These are phyloP conservation scores for Solanum arcanum DNA, from an alignment of 257 asterid species.

Conservation along the genomic window DNA sequence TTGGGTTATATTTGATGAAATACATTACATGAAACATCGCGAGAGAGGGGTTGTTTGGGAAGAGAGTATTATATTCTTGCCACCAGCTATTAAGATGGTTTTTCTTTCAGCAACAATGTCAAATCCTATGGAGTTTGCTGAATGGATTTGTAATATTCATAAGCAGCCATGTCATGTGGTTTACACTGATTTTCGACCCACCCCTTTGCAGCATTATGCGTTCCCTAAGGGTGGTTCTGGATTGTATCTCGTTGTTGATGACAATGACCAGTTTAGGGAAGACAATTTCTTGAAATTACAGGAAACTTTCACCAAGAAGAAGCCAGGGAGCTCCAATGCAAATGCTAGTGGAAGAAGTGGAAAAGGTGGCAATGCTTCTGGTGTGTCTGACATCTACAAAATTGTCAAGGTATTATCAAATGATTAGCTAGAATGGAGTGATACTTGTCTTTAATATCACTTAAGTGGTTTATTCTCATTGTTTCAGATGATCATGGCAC, in stretches of 20 bases:
- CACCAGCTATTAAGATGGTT: conserved; percentile 96
- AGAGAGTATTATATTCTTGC: conserved; percentile 91
- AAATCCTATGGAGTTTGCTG: conserved; percentile 94
- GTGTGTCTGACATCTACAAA: conserved; percentile 81
- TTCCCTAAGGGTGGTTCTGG: conserved; percentile 96
- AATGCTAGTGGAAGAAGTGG: conserved; percentile 62
- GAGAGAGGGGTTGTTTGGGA: conserved; percentile 99
- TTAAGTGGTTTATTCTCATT: background rate
- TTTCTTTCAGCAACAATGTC: conserved; percentile 97
- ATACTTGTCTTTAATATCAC: background rate
- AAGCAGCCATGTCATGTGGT: conserved; percentile 97
- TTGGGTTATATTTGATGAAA: conserved; percentile 98
- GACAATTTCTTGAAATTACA: conserved; percentile 76
- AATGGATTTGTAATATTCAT: conserved; percentile 90
- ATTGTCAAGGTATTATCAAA: conserved; percentile 54
- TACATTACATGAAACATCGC: conserved; percentile 97
- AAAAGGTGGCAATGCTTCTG: conserved; percentile 57
- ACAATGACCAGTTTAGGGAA: conserved; percentile 86
- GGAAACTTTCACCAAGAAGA: conserved; percentile 59
- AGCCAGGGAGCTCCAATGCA: conserved; percentile 29
- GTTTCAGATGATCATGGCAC: conserved; percentile 92
- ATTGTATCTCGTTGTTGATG: conserved; percentile 91
- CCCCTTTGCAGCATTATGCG: conserved; percentile 92
- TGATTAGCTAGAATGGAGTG: background rate
- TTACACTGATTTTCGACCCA: conserved; percentile 92